Evolutionary conservation across 2,329 filamentous ascomycete genomes (phyloP).

Genomic region (Trichoderma hamatum): DNA sequence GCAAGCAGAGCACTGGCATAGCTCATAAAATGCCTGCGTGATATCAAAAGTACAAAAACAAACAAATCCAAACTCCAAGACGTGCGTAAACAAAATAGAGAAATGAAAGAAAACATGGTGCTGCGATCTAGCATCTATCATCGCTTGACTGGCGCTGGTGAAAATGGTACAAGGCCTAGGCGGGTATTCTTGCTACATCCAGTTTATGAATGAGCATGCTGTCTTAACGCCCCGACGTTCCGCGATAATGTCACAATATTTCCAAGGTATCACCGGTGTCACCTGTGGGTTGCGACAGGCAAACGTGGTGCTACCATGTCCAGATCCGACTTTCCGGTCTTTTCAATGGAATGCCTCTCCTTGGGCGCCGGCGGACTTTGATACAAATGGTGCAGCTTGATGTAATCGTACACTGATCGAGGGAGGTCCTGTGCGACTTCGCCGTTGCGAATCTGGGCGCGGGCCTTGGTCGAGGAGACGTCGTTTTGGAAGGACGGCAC

Average conservation of each 20-base stretch:
- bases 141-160: constrained; percentile 4
- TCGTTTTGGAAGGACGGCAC: constrained; percentile 86
- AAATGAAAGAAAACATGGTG: neutral
- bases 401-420: constrained; percentile 70
- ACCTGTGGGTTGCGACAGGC: constrained; percentile 21
- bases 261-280: neutral
- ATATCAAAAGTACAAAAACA: neutral
- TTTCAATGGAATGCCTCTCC: constrained; percentile 14
- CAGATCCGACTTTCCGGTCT: constrained; percentile 7
- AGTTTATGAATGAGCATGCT: neutral
- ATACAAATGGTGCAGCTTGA: constrained; percentile 65
- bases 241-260: neutral
- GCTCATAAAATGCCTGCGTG: neutral
- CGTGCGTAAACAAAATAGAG: neutral
- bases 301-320: constrained; percentile 19
- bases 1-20: neutral
- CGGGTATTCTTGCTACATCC: neutral
- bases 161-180: constrained; percentile 2
- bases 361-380: constrained; percentile 44
- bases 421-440: constrained; percentile 77
- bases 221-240: neutral
- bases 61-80: neutral
- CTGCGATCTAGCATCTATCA: constrained; percentile 19
- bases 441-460: constrained; percentile 73
- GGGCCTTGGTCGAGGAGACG: constrained; percentile 76